A percentile compares a stretch with the other conserved stretches of the same genome.
These are phyloP conservation scores for Gossypium herbaceum DNA, from an alignment of 345 rosid species.

Conservation along the genomic window DNA sequence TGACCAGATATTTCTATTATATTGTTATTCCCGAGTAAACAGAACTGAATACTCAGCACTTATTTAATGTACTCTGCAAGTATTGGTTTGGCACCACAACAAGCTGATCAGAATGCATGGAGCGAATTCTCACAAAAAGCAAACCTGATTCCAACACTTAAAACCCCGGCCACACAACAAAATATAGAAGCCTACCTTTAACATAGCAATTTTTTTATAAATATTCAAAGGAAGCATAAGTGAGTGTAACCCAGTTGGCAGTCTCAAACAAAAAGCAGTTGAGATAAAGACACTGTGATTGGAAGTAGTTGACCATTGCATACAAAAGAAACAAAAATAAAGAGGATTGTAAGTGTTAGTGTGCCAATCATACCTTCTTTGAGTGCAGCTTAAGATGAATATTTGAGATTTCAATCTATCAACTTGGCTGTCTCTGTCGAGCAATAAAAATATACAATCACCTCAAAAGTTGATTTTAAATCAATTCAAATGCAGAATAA, in stretches of 20 bases:
- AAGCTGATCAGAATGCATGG: slow-evolving; percentile 7
- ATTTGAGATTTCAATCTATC: slow-evolving; percentile 72
- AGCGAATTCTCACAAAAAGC: not conserved
- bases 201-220: not conserved
- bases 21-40: not conserved
- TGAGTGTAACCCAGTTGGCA: not conserved
- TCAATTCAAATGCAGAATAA: not conserved
- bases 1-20: not conserved
- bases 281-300: not conserved
- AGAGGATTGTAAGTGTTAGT: not conserved
- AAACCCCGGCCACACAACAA: not conserved
- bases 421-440: slow-evolving; percentile 71
- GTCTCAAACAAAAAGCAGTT: not conserved
- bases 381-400: slow-evolving; percentile 73
- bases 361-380: slow-evolving; percentile 55
- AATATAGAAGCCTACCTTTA: not conserved
- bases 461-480: slow-evolving; percentile 4
- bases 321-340: not conserved
- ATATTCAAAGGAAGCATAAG: not conserved
- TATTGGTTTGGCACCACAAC: not conserved
- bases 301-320: not conserved
- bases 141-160: not conserved
- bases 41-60: not conserved
- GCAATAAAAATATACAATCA: slow-evolving; percentile 18
- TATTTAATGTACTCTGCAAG: not conserved